phyloP scores from a whole-genome alignment of 345 rosid species.

The Citrus medica region DNA sequence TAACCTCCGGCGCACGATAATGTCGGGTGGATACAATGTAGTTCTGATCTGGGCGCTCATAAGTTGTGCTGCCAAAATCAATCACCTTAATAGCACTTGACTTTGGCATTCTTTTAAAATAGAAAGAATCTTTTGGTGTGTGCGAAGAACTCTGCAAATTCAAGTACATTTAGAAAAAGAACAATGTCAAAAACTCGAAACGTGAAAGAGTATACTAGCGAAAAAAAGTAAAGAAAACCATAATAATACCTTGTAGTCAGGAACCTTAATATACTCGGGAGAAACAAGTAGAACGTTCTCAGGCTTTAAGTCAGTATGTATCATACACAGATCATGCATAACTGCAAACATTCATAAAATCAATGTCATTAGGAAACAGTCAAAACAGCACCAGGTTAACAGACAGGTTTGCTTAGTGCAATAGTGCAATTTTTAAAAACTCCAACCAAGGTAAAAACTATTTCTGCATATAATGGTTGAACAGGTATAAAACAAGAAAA shows the following conservation, averaged over 20 bases:
- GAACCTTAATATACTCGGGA: constrained; percentile 70
- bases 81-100: constrained; percentile 85
- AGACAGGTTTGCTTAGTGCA: neutral
- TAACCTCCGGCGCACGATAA: constrained; percentile 90
- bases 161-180: neutral
- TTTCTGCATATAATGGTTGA: neutral
- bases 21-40: constrained; percentile 84
- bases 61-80: constrained; percentile 91
- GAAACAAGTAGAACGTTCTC: constrained; percentile 80
- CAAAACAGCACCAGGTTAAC: neutral
- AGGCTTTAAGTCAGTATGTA: constrained; percentile 89
- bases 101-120: constrained; percentile 69
- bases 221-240: neutral
- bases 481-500: neutral
- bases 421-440: neutral
- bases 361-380: neutral
- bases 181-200: neutral
- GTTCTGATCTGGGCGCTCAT: constrained; percentile 75
- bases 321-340: constrained; percentile 82
- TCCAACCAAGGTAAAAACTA: neutral
- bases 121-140: constrained; percentile 51
- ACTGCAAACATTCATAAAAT: constrained; percentile 42
- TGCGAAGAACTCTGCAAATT: constrained; percentile 41
- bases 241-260: constrained; percentile 66
- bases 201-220: neutral